These are phyloP conservation scores for Medicago truncatula DNA, from an alignment of 306 rosid genomes.

Conservation along the genomic window MtrunA17r5.0-ANR NC_053046.1:13393501-13394000, in stretches of 20 bases:
- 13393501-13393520: not conserved
- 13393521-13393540: too few species aligned
- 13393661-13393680: too few species aligned
- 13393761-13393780: constrained; percentile 42
- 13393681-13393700: not conserved
- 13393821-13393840: constrained; percentile 62
- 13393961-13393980: constrained; percentile 48
- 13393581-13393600: too few species aligned
- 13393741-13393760: constrained; percentile 59
- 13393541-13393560: too few species aligned
- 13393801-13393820: constrained; percentile 50
- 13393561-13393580: too few species aligned
- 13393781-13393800: constrained; percentile 22
- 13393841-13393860: not conserved
- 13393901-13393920: constrained; percentile 46
- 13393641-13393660: too few species aligned
- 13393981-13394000: constrained; percentile 57
- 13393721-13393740: too few species aligned
- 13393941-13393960: constrained; percentile 49
- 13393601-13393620: too few species aligned
- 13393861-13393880: constrained; percentile 1
- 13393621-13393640: too few species aligned
- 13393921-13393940: too few species aligned
- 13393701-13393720: too few species aligned
- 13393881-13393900: not conserved